Base-by-base conservation (phyloP, 805 yeast genomes). In the Wickerhamiella azyma region DNA sequence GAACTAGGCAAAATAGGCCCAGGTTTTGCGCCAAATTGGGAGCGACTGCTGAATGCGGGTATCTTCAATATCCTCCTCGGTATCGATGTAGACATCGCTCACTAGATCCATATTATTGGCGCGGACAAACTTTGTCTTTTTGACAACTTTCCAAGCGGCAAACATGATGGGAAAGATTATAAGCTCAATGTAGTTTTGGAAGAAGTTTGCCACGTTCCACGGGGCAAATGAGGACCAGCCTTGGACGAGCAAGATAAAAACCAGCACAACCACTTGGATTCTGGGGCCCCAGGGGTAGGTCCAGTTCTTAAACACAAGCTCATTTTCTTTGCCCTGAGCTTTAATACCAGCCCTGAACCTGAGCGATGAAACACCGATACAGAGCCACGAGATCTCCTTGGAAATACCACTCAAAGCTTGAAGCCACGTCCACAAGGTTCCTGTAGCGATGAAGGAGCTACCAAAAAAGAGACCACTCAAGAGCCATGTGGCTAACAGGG, bases 41-140 rank as follows among this genome's bases (percentile, higher is more conserved):
- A 21, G 24, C 6, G 24, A 21, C 24, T 21, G 24, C 24, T 21
- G 24, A 4, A 21, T 7, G 24, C 24, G 36, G 4, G 39, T 35
- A 9, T 64, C 62, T 13, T 53, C 60, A n/a, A 54, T 41, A 47
- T 76, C 80, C 49, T 74, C 77, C 40, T 65, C 68, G 11, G 72
- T 66, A 48, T 71, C 73, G 33, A 64, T 52, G 55, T 76, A 77
- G 55, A 94, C 68, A 9, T 94, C 95, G 0, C 85, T 74, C 55
- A 82, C 94, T 56, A 81, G 72, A 60, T 85, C 94, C 53, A 85
- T 63, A 28, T 83, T 81, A 52, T 80, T 86, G 40, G 80, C 65
- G 42, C 80, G 66, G 46, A 75, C 81, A 11, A 78, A 64, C 50
- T 76, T 74, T 1, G 88, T 77, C 6, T 85, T 74, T 51, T 76